Evolutionary conservation across 2,329 filamentous ascomycete species (phyloP), one percentile per base, ranked within the genome.

Genomic region (Arachnopeziza araneosa): DNA sequence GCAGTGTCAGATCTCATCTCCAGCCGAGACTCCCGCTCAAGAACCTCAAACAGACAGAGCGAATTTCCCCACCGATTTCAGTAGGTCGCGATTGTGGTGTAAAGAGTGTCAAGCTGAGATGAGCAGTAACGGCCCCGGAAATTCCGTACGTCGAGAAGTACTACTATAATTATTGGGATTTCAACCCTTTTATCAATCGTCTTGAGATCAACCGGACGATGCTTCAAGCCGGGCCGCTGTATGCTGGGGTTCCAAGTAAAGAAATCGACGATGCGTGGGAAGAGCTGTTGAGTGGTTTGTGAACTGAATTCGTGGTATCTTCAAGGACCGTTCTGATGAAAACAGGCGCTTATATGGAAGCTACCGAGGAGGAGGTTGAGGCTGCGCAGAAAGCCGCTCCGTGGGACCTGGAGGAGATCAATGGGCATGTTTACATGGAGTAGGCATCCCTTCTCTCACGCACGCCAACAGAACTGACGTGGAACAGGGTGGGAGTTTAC

Each of bases 101-200:
- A 7, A 5, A 4, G 12, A 7, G 36, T 44, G 36, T 22, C 3
- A 24, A 36, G 49, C 55, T 57, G 19, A 57, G 26, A 32, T 50
- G 1, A 8, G 1, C 55, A 57, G 49, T 57, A 22, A 51, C 55
- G 7, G 32, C 49, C 19, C 55, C 55, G 2, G 55, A 57, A 14
- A 52, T 56, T 36, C 55, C 55, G 30, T 51, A 51, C 12, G 30
- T 32, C 5, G 55, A 52, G 23, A n/a, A 57, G 26, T 52, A 57
- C 24, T 57, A 51, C 49, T 57, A 57, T 23, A 52, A 51, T 26
- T 52, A 52, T 44, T 55, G 24, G 23, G 55, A 57, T 26, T 57
- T 51, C 55, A 57, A 52, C 17, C 55, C 55, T 8, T 51, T 24
- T 24, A 22, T 19, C 23, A 5, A 22, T 21, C 24, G 14, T 19